Conservation (phyloP, 495 filamentous ascomycete genomes). For the Aspergillus saccharolyticus region DNA sequence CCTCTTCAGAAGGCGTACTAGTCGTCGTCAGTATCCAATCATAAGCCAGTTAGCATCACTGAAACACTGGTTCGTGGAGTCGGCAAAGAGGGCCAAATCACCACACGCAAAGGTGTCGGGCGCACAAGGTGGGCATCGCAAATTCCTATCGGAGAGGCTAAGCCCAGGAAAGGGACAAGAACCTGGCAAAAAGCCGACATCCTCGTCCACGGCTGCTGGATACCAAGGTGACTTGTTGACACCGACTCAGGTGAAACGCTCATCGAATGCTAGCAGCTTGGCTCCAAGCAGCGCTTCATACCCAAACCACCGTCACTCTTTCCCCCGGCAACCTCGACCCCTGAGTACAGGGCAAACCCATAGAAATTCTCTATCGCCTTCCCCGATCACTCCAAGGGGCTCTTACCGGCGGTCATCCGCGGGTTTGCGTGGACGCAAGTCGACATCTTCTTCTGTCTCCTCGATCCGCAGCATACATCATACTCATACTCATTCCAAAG, state of each 20-base stretch:
- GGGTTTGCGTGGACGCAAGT: conserved; percentile 85
- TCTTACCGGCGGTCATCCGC: conserved; percentile 71
- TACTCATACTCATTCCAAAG: conserved; percentile 81
- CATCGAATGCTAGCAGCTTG: conserved; percentile 42
- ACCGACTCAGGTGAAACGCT: conserved; percentile 41
- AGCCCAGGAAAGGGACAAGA: conserved; percentile 42
- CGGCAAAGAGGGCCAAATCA: conserved; percentile 67
- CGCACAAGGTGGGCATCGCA: conserved; percentile 27
- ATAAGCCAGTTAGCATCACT: conserved; percentile 76
- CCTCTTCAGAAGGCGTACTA: conserved; percentile 47
- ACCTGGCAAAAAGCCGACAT: conserved; percentile 24
- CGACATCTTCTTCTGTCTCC: conserved; percentile 91
- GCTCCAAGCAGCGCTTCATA: conserved; percentile 45
- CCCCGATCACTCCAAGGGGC: conserved; percentile 80
- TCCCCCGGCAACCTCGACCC: conserved; percentile 46
- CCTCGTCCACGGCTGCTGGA: conserved; percentile 19
- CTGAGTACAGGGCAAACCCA: conserved; percentile 51
- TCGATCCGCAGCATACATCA: conserved; percentile 91
- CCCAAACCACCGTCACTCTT: conserved; percentile 42
- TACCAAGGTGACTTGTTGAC: conserved; percentile 28
- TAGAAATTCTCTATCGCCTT: conserved; percentile 83
- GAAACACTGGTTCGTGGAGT: conserved; percentile 83
- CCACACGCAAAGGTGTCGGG: conserved; percentile 42
- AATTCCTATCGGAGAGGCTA: conserved; percentile 39
- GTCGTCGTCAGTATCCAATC: conserved; percentile 62